Evolutionary conservation across 2,329 filamentous ascomycete species (phyloP).

Genomic region (Curvularia lunata): DNA sequence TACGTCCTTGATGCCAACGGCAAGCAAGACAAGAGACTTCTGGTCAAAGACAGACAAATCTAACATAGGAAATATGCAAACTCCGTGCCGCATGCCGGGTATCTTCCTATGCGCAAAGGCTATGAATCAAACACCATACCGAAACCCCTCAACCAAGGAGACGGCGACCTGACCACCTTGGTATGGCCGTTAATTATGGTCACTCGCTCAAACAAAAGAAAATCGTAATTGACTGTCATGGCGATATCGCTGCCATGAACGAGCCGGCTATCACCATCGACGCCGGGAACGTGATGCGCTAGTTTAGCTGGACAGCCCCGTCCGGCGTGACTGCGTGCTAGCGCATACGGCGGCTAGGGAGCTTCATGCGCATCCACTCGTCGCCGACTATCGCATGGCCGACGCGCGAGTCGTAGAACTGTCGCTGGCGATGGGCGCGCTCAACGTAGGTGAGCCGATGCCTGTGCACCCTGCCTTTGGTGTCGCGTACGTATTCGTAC

Average conservation of each 20-base stretch:
- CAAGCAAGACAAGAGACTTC: background rate
- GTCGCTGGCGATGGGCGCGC: slow-evolving; percentile 20
- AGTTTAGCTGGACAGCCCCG: background rate
- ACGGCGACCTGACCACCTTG: slow-evolving; percentile 13
- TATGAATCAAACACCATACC: slow-evolving; percentile 8
- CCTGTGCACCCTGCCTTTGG: slow-evolving; percentile 24
- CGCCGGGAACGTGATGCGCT: background rate
- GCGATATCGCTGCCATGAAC: background rate
- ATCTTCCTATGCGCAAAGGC: slow-evolving; percentile 16
- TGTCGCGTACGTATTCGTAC: slow-evolving; percentile 17
- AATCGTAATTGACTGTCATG: slow-evolving; percentile 1
- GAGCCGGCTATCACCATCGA: background rate
- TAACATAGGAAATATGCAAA: slow-evolving; percentile 7
- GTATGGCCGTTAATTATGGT: background rate
- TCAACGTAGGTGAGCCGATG: slow-evolving; percentile 20
- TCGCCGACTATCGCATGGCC: slow-evolving; percentile 30
- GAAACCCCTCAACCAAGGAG: slow-evolving; percentile 16
- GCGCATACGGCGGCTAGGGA: slow-evolving; percentile 18
- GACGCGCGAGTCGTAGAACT: slow-evolving; percentile 29
- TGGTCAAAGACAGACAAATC: background rate
- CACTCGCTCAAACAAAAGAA: slow-evolving; percentile 10
- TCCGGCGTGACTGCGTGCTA: slow-evolving; percentile 5
- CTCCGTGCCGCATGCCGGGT: slow-evolving; percentile 18
- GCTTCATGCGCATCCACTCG: slow-evolving; percentile 33
- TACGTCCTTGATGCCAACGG: background rate